Conservation (phyloP, 768 basidiomycete genomes). For the Russula lepida region DNA sequence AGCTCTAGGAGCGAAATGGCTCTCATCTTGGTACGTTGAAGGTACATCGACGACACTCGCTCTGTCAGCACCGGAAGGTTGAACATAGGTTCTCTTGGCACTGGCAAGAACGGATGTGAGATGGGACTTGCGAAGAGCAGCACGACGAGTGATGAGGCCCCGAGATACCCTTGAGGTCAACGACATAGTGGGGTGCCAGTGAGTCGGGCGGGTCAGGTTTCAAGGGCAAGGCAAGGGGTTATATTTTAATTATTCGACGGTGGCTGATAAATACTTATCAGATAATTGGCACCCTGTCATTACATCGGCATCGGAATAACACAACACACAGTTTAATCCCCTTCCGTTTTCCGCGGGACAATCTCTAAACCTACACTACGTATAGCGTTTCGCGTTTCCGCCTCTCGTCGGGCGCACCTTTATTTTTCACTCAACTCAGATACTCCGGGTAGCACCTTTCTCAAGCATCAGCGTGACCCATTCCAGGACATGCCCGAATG, state of each 20-base stretch:
- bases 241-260: background rate
- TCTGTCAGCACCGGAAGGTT: slow-evolving; percentile 74
- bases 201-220: background rate
- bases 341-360: background rate
- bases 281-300: slow-evolving; percentile 8
- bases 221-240: background rate
- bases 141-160: slow-evolving; percentile 23
- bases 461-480: slow-evolving; percentile 20
- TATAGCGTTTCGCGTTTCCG: slow-evolving; percentile 4
- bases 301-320: background rate
- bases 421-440: slow-evolving; percentile 81
- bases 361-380: slow-evolving; percentile 4
- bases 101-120: slow-evolving; percentile 13
- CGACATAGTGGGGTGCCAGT: slow-evolving; percentile 37
- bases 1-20: slow-evolving; percentile 58
- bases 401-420: slow-evolving; percentile 12
- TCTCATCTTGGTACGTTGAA: slow-evolving; percentile 60
- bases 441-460: slow-evolving; percentile 80
- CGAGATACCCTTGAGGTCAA: slow-evolving; percentile 50
- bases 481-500: background rate
- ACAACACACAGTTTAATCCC: background rate
- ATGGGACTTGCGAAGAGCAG: slow-evolving; percentile 27
- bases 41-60: slow-evolving; percentile 80
- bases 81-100: slow-evolving; percentile 54
- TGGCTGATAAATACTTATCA: slow-evolving; percentile 15